Evolutionary conservation across 768 basidiomycete genomes (phyloP), one percentile per base, ranked within the genome.

Genomic region (Xerocomellus chrysenteron): DNA sequence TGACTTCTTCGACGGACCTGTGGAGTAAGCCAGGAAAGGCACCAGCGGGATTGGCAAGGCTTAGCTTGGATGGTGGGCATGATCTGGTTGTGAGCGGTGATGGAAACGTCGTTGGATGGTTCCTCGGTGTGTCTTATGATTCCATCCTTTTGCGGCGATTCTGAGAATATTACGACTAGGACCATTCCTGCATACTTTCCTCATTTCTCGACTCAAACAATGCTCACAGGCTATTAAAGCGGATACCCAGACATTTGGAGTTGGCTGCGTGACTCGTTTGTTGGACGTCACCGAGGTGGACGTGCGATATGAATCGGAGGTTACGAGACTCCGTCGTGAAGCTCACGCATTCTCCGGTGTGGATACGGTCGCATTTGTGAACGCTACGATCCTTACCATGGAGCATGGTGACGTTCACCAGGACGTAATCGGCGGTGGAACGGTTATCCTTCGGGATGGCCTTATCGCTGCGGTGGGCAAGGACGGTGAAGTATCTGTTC

Each of bases 1-100:
- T 80, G 17, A 71, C 76, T 42, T 63, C 77, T 17, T 74, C 68
- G 5, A 75, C 78, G 41, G 69, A 76, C 2, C 72, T 90, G 14
- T 90, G 86, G 87, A 85, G 86, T 46, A 86, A 82, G 62, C 88
- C 88, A 11, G 84, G 77, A 1, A 86, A 86, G 63, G 81, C 87
- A 3, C 85, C 87, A 2, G 75, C 75, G 30, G 83, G 82, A 3
- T 66, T 89, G 54, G 78, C 78, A 4, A 78, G 88, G 35, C 55
- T 90, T 55, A 89, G 88, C 62, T 63, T 87, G 60, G 87, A 90
- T 67, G 88, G 88, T 17, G 88, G 87, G 1, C 88, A 90, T 62
- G 85, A 86, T 65, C 66, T 90, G 37, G 77, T 82, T 2, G 85
- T 81, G 74, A 86, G 81, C 35, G 65, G 78, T 12, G 84, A 89